phyloP scores from a whole-genome alignment of 805 yeast species.

The Kuraishia piskuri region DNA sequence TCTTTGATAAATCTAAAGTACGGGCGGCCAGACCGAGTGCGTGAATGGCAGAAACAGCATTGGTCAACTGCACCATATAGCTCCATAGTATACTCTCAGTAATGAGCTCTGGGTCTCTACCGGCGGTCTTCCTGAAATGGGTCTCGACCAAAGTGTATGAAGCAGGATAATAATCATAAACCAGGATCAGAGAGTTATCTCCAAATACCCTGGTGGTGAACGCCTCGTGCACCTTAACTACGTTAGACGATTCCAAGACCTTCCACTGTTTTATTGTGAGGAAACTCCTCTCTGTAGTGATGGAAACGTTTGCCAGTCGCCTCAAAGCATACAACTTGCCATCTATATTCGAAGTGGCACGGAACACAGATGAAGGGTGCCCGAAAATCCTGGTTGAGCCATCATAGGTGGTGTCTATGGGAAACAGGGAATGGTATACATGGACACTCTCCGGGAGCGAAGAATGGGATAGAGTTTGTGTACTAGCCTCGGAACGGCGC shows the following conservation, averaged over 20 bases:
- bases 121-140: conserved; percentile 40
- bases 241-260: conserved; percentile 41
- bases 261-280: conserved; percentile 62
- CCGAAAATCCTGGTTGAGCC: conserved; percentile 36
- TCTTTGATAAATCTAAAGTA: conserved; percentile 52
- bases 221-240: conserved; percentile 67
- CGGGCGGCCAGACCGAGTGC: conserved; percentile 55
- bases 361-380: conserved; percentile 56
- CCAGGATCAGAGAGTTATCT: conserved; percentile 64
- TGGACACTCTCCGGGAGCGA: conserved; percentile 71
- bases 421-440: conserved; percentile 77
- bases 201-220: conserved; percentile 85
- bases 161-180: conserved; percentile 81
- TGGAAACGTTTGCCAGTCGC: conserved; percentile 55
- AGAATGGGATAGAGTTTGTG: conserved; percentile 52
- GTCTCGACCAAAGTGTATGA: conserved; percentile 62
- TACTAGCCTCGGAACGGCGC: conserved; percentile 70
- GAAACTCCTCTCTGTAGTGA: conserved; percentile 50
- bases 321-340: conserved; percentile 74
- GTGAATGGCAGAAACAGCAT: conserved; percentile 65
- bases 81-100: conserved; percentile 68
- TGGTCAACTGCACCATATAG: conserved; percentile 65
- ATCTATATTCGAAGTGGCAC: conserved; percentile 70
- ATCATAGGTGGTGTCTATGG: conserved; percentile 51
- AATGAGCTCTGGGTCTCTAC: conserved; percentile 35